Percentiles rank a stretch among this genome's conserved stretches.
Evolutionary conservation across 2,329 filamentous ascomycete genomes (phyloP).

Genomic region (Westerdykella sp.): DNA sequence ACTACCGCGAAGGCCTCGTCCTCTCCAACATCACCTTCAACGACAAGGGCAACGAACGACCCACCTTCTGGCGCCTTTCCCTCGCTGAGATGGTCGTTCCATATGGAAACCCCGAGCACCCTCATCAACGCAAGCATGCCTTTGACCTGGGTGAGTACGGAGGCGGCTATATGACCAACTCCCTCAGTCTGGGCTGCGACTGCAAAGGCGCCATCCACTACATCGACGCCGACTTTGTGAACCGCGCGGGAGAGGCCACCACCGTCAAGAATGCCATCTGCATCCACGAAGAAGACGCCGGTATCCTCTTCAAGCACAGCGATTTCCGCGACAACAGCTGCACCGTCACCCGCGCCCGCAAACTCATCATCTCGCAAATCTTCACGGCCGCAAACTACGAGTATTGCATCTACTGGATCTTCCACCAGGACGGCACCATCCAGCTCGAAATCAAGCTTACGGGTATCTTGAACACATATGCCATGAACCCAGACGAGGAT

Average conservation of each 20-base stretch:
- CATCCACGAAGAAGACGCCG: constrained; percentile 88
- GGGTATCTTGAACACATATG: constrained; percentile 87
- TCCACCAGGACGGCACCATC: constrained; percentile 86
- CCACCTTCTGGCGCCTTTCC: constrained; percentile 83
- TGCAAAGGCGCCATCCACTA: constrained; percentile 91
- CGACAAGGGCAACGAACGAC: constrained; percentile 68
- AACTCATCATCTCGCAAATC: constrained; percentile 81
- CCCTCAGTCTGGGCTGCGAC: constrained; percentile 68
- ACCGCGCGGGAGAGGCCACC: constrained; percentile 64
- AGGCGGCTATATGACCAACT: constrained; percentile 78
- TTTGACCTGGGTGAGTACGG: constrained; percentile 79
- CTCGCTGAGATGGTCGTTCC: constrained; percentile 92
- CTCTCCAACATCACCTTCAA: constrained; percentile 86
- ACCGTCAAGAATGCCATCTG: constrained; percentile 92
- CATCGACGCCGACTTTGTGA: constrained; percentile 80
- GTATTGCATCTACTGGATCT: constrained; percentile 82
- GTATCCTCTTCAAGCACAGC: constrained; percentile 89
- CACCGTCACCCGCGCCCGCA: constrained; percentile 78
- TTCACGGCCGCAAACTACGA: constrained; percentile 97
- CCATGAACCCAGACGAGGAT: constrained; percentile 73
- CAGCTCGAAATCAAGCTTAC: constrained; percentile 87
- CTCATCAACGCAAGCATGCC: constrained; percentile 74
- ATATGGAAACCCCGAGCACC: constrained; percentile 74
- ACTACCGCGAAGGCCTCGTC: constrained; percentile 87
- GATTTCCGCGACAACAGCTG: constrained; percentile 88